These are phyloP conservation scores for Neophaeococcomyces aloes DNA, from an alignment of 2,329 filamentous ascomycete species.

Conservation along the genomic window DNA sequence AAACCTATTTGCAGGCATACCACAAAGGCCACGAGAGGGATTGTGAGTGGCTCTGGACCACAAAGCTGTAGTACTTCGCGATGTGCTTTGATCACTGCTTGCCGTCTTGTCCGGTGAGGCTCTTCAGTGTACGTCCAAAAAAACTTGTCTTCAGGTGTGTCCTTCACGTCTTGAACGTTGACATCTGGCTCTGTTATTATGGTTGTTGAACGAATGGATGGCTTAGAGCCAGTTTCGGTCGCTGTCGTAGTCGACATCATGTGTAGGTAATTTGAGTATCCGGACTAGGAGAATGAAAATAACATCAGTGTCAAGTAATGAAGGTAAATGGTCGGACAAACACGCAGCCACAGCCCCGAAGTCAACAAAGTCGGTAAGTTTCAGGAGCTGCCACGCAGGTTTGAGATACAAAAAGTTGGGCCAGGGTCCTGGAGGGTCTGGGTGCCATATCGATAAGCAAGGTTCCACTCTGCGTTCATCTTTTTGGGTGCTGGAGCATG, in stretches of 20 bases:
- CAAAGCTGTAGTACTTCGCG: constrained; percentile 97
- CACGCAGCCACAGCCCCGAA: too few relatives aligned
- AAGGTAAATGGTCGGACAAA: background rate
- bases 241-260: constrained; percentile 7
- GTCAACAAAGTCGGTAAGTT: too few relatives aligned
- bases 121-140: constrained; percentile 99
- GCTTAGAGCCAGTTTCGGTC: background rate
- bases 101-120: constrained; percentile 78
- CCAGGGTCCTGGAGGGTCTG: too few relatives aligned
- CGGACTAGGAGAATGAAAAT: background rate
- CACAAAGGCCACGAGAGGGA: constrained; percentile 78
- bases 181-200: background rate
- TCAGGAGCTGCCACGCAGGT: too few relatives aligned
- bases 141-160: constrained; percentile 50
- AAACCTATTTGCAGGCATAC: constrained; percentile 70
- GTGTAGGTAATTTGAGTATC: background rate
- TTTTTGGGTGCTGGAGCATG: too few relatives aligned
- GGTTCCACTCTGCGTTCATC: too few relatives aligned
- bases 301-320: background rate
- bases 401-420: too few relatives aligned
- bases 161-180: background rate
- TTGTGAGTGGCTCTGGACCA: constrained; percentile 88
- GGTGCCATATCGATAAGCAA: too few relatives aligned
- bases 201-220: background rate
- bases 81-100: constrained; percentile 96